A percentile compares a stretch with the other conserved stretches of the same genome.
Conservation (phyloP, 345 rosid genomes). For the Cardamine occulta region DNA sequence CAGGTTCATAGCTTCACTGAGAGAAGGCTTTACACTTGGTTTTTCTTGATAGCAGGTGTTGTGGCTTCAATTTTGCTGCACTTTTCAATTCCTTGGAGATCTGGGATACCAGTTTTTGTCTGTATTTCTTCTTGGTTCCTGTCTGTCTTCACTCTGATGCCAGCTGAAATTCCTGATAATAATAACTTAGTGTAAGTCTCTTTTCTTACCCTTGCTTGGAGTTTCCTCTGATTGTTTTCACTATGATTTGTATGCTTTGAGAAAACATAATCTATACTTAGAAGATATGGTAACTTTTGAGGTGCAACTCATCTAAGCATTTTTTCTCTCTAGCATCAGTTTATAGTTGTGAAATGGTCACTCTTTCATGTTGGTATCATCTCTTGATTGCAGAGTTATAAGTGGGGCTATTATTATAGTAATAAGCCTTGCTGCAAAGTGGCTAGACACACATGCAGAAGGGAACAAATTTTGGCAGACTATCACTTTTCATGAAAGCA, state of each 20-base stretch:
- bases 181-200: conserved; percentile 79
- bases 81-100: conserved; percentile 73
- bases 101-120: conserved; percentile 75
- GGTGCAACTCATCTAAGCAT: conserved; percentile 13
- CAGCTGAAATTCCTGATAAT: conserved; percentile 96
- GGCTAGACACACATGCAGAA: conserved; percentile 68
- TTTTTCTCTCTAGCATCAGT: conserved; percentile 22
- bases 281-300: conserved; percentile 18
- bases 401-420: conserved; percentile 75
- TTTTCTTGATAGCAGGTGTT: conserved; percentile 68
- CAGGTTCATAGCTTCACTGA: conserved; percentile 97
- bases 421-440: conserved; percentile 74
- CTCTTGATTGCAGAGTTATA: conserved; percentile 55
- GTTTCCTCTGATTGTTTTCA: conserved; percentile 12
- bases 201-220: conserved; percentile 27
- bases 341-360: conserved; percentile 32
- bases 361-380: conserved; percentile 27
- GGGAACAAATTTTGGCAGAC: conserved; percentile 74
- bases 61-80: conserved; percentile 63
- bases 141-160: conserved; percentile 89
- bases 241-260: conserved; percentile 7
- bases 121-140: conserved; percentile 77
- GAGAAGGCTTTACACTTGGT: conserved; percentile 92
- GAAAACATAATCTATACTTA: conserved; percentile 9
- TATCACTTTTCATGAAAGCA: conserved; percentile 57